These are phyloP conservation scores for Cornus kousa DNA, from an alignment of 148 eudicot species.

Conservation along the genomic window DNA sequence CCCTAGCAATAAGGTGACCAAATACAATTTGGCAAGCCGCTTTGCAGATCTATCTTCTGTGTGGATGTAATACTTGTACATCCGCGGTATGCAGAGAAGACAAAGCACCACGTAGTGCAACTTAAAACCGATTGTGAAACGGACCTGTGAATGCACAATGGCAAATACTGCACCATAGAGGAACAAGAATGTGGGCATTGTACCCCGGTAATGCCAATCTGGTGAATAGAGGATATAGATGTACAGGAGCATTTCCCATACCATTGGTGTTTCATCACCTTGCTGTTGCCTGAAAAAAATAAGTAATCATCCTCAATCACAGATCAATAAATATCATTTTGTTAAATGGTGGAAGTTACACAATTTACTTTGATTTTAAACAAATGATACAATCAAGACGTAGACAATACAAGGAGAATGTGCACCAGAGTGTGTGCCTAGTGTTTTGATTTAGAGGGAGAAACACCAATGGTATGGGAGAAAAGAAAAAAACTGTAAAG, in stretches of 20 bases:
- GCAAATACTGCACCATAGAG: slow-evolving; percentile 78
- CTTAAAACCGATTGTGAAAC: slow-evolving; percentile 52
- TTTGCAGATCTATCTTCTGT: slow-evolving; percentile 60
- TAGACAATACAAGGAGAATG: neutral
- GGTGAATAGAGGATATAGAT: slow-evolving; percentile 93
- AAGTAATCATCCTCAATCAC: neutral
- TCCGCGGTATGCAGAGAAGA: slow-evolving; percentile 86
- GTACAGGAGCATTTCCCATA: slow-evolving; percentile 95
- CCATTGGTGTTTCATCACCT: slow-evolving; percentile 92
- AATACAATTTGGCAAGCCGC: slow-evolving; percentile 61
- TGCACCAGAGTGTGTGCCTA: neutral
- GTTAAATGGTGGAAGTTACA: neutral
- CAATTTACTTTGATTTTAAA: neutral
- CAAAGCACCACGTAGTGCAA: slow-evolving; percentile 66
- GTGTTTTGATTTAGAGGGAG: neutral
- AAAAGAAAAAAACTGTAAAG: neutral
- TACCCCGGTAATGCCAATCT: slow-evolving; percentile 90
- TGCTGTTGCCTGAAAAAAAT: slow-evolving; percentile 69
- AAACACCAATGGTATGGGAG: too few relatives aligned
- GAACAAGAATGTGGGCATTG: slow-evolving; percentile 86
- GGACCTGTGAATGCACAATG: slow-evolving; percentile 57
- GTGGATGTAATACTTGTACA: slow-evolving; percentile 84
- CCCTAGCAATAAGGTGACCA: slow-evolving; percentile 45
- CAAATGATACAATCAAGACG: neutral
- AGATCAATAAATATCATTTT: neutral